A percentile compares a stretch with the other conserved stretches of the same genome.
Conservation (phyloP, 345 rosid species). For the Arabidopsis arenosa region DNA sequence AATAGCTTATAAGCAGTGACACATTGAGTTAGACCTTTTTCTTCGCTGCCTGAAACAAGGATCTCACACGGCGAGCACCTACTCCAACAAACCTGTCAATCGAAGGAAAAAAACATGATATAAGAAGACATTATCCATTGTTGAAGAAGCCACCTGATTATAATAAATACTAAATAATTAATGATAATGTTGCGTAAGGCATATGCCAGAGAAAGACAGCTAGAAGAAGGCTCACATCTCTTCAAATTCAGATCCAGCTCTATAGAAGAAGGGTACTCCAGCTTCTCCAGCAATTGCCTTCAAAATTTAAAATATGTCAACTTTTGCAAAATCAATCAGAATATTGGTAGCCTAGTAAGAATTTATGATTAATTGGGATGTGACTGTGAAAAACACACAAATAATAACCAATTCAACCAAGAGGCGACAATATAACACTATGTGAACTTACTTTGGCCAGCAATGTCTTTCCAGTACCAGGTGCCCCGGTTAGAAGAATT, state of each 20-base stretch:
- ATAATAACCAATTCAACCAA: conserved; percentile 9
- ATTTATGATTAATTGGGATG: not conserved
- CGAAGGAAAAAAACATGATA: conserved; percentile 19
- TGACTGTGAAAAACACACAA: conserved; percentile 1
- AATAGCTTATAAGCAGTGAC: not conserved
- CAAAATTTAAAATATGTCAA: conserved; percentile 36
- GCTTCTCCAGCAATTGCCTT: conserved; percentile 99
- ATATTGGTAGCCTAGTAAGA: not conserved
- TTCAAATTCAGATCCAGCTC: conserved; percentile 99
- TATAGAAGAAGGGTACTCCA: conserved; percentile 96
- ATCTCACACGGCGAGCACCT: conserved; percentile 95
- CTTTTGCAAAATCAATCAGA: conserved; percentile 3
- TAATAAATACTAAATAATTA: conserved; percentile 10
- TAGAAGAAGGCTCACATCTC: conserved; percentile 75
- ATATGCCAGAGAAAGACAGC: not conserved
- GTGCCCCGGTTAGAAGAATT: conserved; percentile 98
- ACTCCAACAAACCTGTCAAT: conserved; percentile 96
- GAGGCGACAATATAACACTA: not conserved
- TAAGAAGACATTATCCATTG: not conserved
- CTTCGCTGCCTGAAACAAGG: conserved; percentile 96
- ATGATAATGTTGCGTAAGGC: conserved; percentile 15
- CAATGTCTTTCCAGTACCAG: conserved; percentile 99
- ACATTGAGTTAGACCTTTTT: conserved; percentile 66
- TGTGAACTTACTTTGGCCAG: conserved; percentile 82
- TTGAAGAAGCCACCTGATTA: not conserved